Evolutionary conservation across 495 filamentous ascomycete species (phyloP), one percentile per base, ranked within the genome.

Genomic region (Aspergillus baeticus): DNA sequence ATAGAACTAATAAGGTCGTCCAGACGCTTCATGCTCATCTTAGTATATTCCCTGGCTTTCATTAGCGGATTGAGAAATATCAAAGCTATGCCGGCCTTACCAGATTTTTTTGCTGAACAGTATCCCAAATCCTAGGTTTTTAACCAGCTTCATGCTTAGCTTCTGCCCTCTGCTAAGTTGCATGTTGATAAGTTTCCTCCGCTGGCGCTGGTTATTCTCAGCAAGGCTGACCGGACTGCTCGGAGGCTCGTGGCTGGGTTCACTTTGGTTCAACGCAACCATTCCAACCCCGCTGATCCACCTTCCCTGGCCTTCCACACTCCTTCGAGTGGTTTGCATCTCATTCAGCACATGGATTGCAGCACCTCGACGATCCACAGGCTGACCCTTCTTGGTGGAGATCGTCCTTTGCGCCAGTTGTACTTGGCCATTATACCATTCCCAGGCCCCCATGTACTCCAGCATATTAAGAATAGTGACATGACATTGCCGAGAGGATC

Each of bases 381-480:
- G 47, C 47, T 38, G 3, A 17, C 33, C 15, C 47, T 51, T 51
- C 31, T 17, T 38, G 33, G 31, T 51, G 2, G 17, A 31, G 47
- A 38, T 51, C 14, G 3, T 51, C 17, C 2, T 23, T 38, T 23
- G 33, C 17, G 33, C 31, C 8, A 15, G 41, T 44, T 18, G 18
- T 21, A 44, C 41, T 23, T 44, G 41, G n/a, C 20, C 41, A 26
- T 44, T 8, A 21, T 44, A 44, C 41, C 41, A 44, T 26, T 44
- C 41, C 41, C 41, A 44, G 21, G 41, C 41, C 26, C 41, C 41
- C 18, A 44, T 44, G 26, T 44, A 44, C 41, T 44, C 41, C 41
- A 44, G 21, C 41, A 23, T 44, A 21, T 44, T 44, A 44, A 44
- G 41, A 44, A 44, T 44, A 44, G 41, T 44, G 26, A 44, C 41